A percentile compares a stretch with the other conserved stretches of the same genome.
Conservation (phyloP, 2,329 filamentous ascomycete genomes). For the Penicillium sp. region DNA sequence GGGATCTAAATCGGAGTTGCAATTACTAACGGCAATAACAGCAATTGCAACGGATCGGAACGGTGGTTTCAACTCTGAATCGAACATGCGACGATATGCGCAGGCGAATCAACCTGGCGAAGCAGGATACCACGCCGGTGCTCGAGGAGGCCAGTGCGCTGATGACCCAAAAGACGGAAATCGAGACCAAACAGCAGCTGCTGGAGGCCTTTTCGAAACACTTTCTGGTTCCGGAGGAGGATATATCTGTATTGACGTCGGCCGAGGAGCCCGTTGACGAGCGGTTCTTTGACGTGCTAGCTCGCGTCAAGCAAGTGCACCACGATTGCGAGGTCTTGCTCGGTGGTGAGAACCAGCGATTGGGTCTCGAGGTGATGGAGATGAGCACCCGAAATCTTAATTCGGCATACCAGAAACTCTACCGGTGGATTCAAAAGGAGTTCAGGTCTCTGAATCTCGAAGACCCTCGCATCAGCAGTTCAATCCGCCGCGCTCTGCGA, state of each 20-base stretch:
- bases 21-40: conserved; percentile 39
- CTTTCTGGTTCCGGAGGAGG: conserved; percentile 80
- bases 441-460: conserved; percentile 91
- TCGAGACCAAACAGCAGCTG: conserved; percentile 75
- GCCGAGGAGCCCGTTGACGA: conserved; percentile 80
- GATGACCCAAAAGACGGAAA: conserved; percentile 66
- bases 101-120: conserved; percentile 69
- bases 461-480: conserved; percentile 83
- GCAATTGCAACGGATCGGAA: conserved; percentile 83
- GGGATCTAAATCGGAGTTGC: conserved; percentile 5
- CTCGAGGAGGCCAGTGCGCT: conserved; percentile 73
- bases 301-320: conserved; percentile 79
- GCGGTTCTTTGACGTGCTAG: conserved; percentile 72
- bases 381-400: conserved; percentile 83
- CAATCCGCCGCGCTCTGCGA: conserved; percentile 76
- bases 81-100: conserved; percentile 77
- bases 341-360: conserved; percentile 80
- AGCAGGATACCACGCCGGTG: conserved; percentile 67
- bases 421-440: conserved; percentile 89
- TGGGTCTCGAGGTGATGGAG: conserved; percentile 88
- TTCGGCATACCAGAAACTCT: conserved; percentile 88
- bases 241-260: conserved; percentile 70
- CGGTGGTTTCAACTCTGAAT: conserved; percentile 73
- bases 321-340: conserved; percentile 85
- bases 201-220: conserved; percentile 73